Percentiles rank a stretch among this genome's conserved stretches.
Evolutionary conservation across 2,329 filamentous ascomycete genomes (phyloP).

Genomic region (Trichoderma semiorbis): DNA sequence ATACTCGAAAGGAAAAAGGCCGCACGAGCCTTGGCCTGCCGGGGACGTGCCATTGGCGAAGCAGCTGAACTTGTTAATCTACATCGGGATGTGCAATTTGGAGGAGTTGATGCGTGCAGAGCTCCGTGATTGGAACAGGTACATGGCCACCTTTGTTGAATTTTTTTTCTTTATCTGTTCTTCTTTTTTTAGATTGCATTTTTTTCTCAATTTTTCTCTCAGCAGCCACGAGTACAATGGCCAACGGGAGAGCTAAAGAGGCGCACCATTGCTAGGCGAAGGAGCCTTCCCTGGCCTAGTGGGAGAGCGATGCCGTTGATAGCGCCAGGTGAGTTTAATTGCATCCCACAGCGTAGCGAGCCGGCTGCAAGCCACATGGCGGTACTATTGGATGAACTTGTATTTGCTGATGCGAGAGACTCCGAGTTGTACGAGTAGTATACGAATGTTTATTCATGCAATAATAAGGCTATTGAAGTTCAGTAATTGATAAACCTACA

Average conservation of each 20-base stretch:
- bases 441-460: not conserved
- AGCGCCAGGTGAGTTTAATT: conserved; percentile 20
- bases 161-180: not conserved
- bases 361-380: conserved; percentile 4
- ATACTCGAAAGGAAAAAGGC: not conserved
- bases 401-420: not conserved
- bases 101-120: not conserved
- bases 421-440: not conserved
- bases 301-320: not conserved
- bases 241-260: not conserved
- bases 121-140: not conserved
- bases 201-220: not conserved
- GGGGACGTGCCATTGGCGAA: not conserved
- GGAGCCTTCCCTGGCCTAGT: conserved; percentile 12
- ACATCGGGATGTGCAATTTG: not conserved
- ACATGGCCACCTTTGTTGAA: not conserved
- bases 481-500: not conserved
- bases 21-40: not conserved
- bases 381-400: not conserved
- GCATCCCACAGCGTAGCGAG: conserved; percentile 10
- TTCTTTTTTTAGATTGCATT: not conserved
- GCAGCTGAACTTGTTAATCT: not conserved
- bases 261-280: not conserved
- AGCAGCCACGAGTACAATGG: not conserved
- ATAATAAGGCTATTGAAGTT: not conserved